Evolutionary conservation across 768 basidiomycete species (phyloP), one percentile per base, ranked within the genome.

Genomic region (Guyanaporus albipodus): DNA sequence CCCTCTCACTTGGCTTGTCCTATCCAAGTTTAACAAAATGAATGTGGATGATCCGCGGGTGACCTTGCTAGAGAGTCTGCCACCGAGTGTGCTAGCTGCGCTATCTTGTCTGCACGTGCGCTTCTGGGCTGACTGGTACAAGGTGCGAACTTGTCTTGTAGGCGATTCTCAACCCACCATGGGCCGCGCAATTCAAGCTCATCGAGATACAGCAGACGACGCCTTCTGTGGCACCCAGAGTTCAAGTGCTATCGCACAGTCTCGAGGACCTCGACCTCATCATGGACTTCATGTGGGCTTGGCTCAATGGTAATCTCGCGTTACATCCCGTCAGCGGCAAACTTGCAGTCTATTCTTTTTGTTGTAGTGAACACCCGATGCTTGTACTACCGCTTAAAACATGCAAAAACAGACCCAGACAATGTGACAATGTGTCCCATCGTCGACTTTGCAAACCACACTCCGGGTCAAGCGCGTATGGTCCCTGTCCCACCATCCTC

Each of bases 381-480:
- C 62, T 79, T 97, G 18, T 92, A 80, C 64, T 79, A 82, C 61
- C 82, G 77, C 49, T 64, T 83, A 34, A 77, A 71, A 53, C 57
- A 67, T 23, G 60, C 66, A 15, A 71, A 66, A 39, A 72, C 75
- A 10, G 73, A 83, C 55, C 73, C 79, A 23, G 79, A 91, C 62
- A 93, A 95, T 59, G 67, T 93, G 49, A 89, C 92, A 0, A 73
- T 98, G 48, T 89, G 88, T 50, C 95, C 95, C 8, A 73, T 96
- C 27, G 72, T 96, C 42, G 95, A 98, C 68, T 85, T 97, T 51
- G 90, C 90, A 12, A 96, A 96, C 56, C 93, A 96, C 54, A 70
- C 72, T 3, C 53, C 69, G 32, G 41, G 59, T 28, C 60, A 61
- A 32, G 67, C 73, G 9, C 69, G 73, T 46, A 75, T 79, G 69